Evolutionary conservation across 345 rosid genomes (phyloP).

Genomic region (Ceriops zippeliana): DNA sequence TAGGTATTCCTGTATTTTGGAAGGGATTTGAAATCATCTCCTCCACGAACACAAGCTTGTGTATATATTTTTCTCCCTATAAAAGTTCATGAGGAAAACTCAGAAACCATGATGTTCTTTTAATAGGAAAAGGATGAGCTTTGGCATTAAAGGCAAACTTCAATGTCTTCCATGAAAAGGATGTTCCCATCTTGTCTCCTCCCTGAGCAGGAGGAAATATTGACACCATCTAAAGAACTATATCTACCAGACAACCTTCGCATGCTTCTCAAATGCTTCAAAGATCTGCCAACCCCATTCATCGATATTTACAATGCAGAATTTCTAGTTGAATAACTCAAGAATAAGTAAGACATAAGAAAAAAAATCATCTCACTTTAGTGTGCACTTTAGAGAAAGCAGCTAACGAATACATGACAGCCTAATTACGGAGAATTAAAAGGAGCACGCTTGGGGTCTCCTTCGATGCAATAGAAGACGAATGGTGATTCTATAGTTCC

Average conservation of each 20-base stretch:
- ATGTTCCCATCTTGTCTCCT: constrained; percentile 95
- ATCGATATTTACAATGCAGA: constrained; percentile 54
- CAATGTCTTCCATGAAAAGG: constrained; percentile 86
- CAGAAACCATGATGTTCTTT: constrained; percentile 23
- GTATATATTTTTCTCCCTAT: too few species aligned
- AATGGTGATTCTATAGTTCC: constrained; percentile 96
- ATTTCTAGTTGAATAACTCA: constrained; percentile 7
- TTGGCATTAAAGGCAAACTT: constrained; percentile 88
- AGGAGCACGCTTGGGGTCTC: constrained; percentile 64
- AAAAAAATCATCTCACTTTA: constrained; percentile 25
- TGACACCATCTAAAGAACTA: constrained; percentile 77
- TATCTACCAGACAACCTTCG: constrained; percentile 83
- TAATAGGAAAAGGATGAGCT: constrained; percentile 88
- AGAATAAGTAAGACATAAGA: background rate
- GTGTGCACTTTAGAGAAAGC: background rate
- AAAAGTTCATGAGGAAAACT: background rate
- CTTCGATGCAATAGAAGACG: constrained; percentile 68
- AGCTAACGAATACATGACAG: constrained; percentile 12
- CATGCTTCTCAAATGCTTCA: constrained; percentile 81
- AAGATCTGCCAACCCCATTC: constrained; percentile 98
- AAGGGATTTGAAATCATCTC: background rate
- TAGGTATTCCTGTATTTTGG: constrained; percentile 4
- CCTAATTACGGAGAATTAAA: constrained; percentile 2
- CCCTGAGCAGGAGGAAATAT: constrained; percentile 63
- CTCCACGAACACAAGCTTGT: background rate